Evolutionary conservation across 768 basidiomycete species (phyloP), one percentile per base, ranked within the genome.

Genomic region (Auricularia sp.): DNA sequence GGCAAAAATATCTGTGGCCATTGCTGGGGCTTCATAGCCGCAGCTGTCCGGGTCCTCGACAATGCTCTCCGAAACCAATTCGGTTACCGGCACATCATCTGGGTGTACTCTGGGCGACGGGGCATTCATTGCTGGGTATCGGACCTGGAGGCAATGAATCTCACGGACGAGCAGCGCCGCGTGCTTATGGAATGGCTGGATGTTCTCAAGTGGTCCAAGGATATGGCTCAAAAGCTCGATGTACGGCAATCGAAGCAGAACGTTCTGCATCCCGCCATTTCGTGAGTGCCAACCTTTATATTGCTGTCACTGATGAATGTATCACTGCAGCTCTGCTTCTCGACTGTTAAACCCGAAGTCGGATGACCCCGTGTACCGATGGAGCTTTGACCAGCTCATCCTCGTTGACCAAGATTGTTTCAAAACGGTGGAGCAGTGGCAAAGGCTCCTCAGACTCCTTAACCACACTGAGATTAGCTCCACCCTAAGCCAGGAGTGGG

Each of bases 101-200:
- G 96, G 96, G 95, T 98, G 36, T 99, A 98, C 75, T 98, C 97
- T 7, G 97, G 97, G 65, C 88, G 97, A 43, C 89, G 97, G 76
- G 97, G 97, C 62, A 99, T 99, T 68, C 97, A 99, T 80, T 81
- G 93, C 73, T 99, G 97, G 97, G 86, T 99, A 67, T 92, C 90
- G 2, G 97, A 99, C 74, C 77, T 82, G 42, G 84, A 88, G 64
- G 97, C 96, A 2, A 83, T 98, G 80, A 86, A 83, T 63, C 80
- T 98, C 60, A 95, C 91, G 10, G 97, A 99, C 71, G 92, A 96
- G 64, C 87, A 96, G 74, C 80, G 97, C 34, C 87, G 83, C 72
- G 84, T 93, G 0, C 77, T 99, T 61, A 91, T 98, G n/a, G 84
- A 81, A 14, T 97, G 87, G 77, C 75, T 98, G 68, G 90, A 91